Evolutionary conservation across 176 grass and related monocot species (phyloP).

Genomic region (Eremochloa ophiuroides): DNA sequence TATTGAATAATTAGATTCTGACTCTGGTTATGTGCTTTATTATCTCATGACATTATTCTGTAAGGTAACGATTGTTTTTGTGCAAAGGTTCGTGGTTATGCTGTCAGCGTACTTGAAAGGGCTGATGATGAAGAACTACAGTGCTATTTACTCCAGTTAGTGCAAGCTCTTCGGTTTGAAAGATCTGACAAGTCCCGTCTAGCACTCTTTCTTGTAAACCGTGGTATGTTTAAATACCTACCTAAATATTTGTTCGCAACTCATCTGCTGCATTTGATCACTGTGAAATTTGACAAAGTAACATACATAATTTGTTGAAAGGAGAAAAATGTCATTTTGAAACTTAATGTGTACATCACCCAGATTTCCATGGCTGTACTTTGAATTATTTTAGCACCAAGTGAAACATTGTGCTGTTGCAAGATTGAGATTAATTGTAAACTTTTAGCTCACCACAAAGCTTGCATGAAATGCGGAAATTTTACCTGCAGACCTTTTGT

Average conservation of each 20-base stretch:
- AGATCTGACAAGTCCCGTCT: slow-evolving; percentile 91
- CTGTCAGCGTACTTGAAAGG: slow-evolving; percentile 88
- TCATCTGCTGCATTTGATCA: slow-evolving; percentile 1
- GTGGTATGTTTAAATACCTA: slow-evolving; percentile 46
- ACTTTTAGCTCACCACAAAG: neutral
- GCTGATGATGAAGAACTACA: slow-evolving; percentile 95
- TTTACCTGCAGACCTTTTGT: neutral
- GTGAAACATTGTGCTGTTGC: neutral
- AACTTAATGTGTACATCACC: neutral
- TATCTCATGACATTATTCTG: neutral
- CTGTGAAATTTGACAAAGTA: neutral
- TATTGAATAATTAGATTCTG: neutral
- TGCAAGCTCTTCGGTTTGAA: slow-evolving; percentile 99
- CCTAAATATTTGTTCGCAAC: neutral
- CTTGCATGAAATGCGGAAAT: neutral
- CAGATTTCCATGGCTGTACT: neutral
- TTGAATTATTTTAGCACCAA: neutral
- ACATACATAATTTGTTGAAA: neutral
- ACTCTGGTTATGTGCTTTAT: neutral
- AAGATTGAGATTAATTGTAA: neutral
- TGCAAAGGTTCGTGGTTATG: slow-evolving; percentile 87
- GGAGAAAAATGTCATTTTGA: neutral
- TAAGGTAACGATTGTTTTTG: slow-evolving; percentile 7
- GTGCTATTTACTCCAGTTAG: slow-evolving; percentile 95
- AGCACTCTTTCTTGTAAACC: slow-evolving; percentile 85